Evolutionary conservation across 2,329 filamentous ascomycete species (phyloP).

Genomic region (Penicillium sp.): DNA sequence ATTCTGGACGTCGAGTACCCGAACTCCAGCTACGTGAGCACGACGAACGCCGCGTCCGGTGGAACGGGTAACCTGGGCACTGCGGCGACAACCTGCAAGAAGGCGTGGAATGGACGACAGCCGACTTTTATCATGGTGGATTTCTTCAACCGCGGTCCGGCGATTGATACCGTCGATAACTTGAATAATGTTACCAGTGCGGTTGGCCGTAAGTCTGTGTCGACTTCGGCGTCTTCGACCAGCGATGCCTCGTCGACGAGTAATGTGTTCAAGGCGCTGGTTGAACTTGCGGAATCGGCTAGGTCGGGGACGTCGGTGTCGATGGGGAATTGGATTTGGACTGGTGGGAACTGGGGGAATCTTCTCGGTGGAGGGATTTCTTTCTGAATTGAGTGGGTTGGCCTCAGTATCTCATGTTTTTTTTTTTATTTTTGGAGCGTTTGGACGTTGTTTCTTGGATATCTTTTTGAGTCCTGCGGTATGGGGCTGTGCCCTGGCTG

Average conservation of each 20-base stretch:
- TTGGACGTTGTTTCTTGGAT: background rate
- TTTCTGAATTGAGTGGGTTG: conserved; percentile 22
- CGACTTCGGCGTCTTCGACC: conserved; percentile 29
- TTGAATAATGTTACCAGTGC: conserved; percentile 59
- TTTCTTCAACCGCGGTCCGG: conserved; percentile 72
- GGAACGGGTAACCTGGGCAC: conserved; percentile 54
- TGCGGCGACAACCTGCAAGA: conserved; percentile 53
- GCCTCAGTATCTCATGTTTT: background rate
- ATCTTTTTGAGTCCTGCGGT: background rate
- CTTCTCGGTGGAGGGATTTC: conserved; percentile 43
- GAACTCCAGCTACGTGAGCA: conserved; percentile 58
- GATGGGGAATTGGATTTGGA: conserved; percentile 48
- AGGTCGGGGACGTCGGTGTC: conserved; percentile 39
- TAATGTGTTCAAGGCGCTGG: conserved; percentile 42
- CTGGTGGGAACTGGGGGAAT: conserved; percentile 43
- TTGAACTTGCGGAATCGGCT: conserved; percentile 39
- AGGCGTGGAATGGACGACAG: conserved; percentile 56
- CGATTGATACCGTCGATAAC: conserved; percentile 67
- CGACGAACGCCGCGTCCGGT: conserved; percentile 65
- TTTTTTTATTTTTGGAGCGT: background rate
- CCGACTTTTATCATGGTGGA: conserved; percentile 78
- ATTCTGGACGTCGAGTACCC: conserved; percentile 60
- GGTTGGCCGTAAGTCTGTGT: conserved; percentile 43
- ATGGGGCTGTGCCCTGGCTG: background rate
- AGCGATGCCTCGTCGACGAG: conserved; percentile 31